phyloP scores from a whole-genome alignment of 768 basidiomycete genomes.

The Lentinula lateritia region DNA sequence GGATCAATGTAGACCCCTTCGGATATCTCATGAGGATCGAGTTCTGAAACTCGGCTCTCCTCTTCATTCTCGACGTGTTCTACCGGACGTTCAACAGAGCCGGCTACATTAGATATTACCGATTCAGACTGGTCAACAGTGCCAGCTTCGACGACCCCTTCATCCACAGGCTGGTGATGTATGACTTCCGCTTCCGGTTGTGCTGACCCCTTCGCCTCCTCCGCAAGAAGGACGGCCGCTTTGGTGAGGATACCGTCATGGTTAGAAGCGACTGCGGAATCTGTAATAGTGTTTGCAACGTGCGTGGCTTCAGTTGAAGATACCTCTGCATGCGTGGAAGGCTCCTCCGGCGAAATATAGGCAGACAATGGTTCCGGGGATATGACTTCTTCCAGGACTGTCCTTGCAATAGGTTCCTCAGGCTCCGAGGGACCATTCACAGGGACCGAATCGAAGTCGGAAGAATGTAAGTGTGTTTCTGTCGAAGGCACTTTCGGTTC shows the following conservation, averaged over 20 bases:
- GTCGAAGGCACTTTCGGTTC: background rate
- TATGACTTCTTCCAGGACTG: background rate
- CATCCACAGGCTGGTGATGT: background rate
- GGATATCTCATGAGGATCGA: slow-evolving; percentile 54
- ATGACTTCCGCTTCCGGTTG: background rate
- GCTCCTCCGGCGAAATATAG: background rate
- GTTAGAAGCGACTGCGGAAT: slow-evolving; percentile 7
- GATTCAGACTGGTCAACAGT: background rate
- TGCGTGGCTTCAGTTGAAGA: slow-evolving; percentile 17
- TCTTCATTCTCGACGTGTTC: slow-evolving; percentile 9
- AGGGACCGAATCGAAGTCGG: background rate
- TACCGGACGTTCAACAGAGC: slow-evolving; percentile 8
- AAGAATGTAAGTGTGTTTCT: background rate
- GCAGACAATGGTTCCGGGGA: background rate
- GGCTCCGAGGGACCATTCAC: background rate
- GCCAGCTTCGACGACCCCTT: background rate
- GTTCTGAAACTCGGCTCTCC: background rate
- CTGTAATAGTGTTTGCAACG: slow-evolving; percentile 6
- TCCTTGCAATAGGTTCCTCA: background rate
- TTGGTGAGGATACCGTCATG: slow-evolving; percentile 3
- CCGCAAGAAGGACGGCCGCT: background rate
- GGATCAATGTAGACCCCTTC: slow-evolving; percentile 72
- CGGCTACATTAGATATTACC: background rate
- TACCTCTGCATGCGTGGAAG: background rate
- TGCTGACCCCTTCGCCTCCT: background rate